These are phyloP conservation scores for Umbelopsis isabellina DNA, from an alignment of 192 early-diverging fungal species.

Conservation along the genomic window DNA sequence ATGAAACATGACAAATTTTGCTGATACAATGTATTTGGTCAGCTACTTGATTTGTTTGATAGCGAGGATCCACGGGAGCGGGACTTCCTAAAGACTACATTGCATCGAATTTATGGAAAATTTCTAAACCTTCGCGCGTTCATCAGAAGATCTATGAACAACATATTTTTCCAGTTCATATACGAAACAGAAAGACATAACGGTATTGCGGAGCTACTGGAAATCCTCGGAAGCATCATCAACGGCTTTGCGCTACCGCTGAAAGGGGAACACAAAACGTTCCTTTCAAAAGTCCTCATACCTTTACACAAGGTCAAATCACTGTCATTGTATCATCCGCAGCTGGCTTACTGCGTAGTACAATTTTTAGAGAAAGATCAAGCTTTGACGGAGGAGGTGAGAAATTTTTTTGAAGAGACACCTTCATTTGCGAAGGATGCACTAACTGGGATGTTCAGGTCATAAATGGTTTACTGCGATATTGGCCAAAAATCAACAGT, in stretches of 20 bases:
- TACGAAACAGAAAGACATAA: conserved; percentile 92
- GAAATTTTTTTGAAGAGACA: not conserved
- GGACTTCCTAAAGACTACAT: conserved; percentile 89
- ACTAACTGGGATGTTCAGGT: conserved; percentile 14
- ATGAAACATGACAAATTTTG: not conserved
- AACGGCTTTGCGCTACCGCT: conserved; percentile 92
- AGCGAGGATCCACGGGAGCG: conserved; percentile 91
- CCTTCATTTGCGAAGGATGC: not conserved
- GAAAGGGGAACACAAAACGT: conserved; percentile 92
- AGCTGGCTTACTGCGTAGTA: conserved; percentile 90
- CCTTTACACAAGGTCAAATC: conserved; percentile 90
- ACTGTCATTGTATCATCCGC: conserved; percentile 85
- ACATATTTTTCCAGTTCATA: conserved; percentile 90
- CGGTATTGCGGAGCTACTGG: conserved; percentile 89
- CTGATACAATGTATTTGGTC: conserved; percentile 2
- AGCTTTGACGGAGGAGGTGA: conserved; percentile 63
- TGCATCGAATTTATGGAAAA: conserved; percentile 93
- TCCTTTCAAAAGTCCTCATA: conserved; percentile 82
- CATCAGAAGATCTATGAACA: conserved; percentile 88
- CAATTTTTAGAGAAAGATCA: conserved; percentile 95
- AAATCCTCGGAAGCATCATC: conserved; percentile 94
- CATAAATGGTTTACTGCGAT: conserved; percentile 80
- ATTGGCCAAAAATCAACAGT: conserved; percentile 93
- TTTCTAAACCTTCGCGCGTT: conserved; percentile 90
- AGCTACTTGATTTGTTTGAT: conserved; percentile 91